Evolutionary conservation across 306 rosid species (phyloP), one percentile per base, ranked within the genome.

Genomic region (Trifolium pratense): DNA sequence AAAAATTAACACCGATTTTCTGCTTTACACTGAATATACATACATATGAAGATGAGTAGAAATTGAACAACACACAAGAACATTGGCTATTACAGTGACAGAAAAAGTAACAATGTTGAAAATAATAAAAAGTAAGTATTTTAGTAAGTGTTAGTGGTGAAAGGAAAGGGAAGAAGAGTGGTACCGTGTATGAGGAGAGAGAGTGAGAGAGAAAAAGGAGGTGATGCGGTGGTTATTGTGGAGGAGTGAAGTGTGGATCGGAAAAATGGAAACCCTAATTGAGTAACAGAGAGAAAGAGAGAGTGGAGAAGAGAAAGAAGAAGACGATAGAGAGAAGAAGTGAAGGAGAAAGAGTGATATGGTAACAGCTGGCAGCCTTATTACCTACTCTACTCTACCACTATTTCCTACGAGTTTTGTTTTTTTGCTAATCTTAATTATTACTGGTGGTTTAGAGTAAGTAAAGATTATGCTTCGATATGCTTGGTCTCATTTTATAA

Each of bases 201-300:
- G 13, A 26, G 23, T 32, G n/a, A 21, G 16, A 15, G 66, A 46
- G 57, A 2, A 77, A 40, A 77, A 40, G 1, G 68, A 32, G 55
- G 3, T 21, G 15, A 17, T 7, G 32, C n/a, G 4, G 18, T 18
- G 29, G 45, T 16, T 25, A 9, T 32, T 20, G 52, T 9, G 51
- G 49, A 3, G 61, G 16, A 12, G 12, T 40, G 40, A 34, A 64
- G 69, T 2, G 14, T 77, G 78, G 82, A 79, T 72, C 82, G 70
- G 55, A 18, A 43, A 64, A 64, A 1, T 29, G 3, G 68, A 42
- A 79, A 79, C 83, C 83, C 83, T 79, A 73, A 73, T n/a, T 1
- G 11, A 25, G 34, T 11, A 70, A 52, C 18, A 76, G 13, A 1
- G 48, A 12, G 48, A 42, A 42, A 42, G 15, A 15, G 11, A 7